A percentile compares a stretch with the other conserved stretches of the same genome.
Conservation (phyloP, 2,329 filamentous ascomycete species). For the Sporothrix brunneoviolacea region DNA sequence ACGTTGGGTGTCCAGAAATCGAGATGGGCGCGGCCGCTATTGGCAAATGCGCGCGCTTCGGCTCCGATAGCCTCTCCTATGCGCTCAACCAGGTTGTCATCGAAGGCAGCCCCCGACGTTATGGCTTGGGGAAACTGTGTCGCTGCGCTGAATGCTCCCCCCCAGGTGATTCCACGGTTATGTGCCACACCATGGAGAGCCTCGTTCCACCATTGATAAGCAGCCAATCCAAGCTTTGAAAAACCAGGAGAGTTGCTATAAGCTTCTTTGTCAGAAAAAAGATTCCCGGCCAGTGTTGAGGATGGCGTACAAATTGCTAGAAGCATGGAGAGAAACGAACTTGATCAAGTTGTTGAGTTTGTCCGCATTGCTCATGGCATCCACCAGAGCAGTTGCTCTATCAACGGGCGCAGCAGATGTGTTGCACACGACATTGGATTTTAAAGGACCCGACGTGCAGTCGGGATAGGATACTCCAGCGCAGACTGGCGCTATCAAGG, state of each 20-base stretch:
- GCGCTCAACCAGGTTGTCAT: constrained; percentile 25
- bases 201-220: constrained; percentile 18
- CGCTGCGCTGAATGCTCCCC: constrained; percentile 23
- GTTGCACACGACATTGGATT: constrained; percentile 7
- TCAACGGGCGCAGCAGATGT: not conserved
- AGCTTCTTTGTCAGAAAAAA: no score
- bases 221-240: constrained; percentile 8
- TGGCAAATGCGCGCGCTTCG: constrained; percentile 28
- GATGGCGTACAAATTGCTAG: no score
- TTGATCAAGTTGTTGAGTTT: constrained; percentile 9
- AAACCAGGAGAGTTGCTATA: constrained; percentile 9
- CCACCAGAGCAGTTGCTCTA: constrained; percentile 7
- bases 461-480: not conserved
- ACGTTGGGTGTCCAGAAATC: constrained; percentile 62
- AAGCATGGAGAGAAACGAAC: no score
- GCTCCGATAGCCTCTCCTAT: constrained; percentile 22
- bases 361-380: constrained; percentile 5
- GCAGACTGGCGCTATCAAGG: not conserved
- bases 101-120: constrained; percentile 27
- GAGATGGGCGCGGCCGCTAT: constrained; percentile 28
- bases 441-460: constrained; percentile 10
- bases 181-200: constrained; percentile 20
- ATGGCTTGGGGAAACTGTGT: constrained; percentile 29
- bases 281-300: no score
- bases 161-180: constrained; percentile 5